phyloP scores from a whole-genome alignment of 805 yeast genomes.

The Cyberlindnera euphorbiae region DNA sequence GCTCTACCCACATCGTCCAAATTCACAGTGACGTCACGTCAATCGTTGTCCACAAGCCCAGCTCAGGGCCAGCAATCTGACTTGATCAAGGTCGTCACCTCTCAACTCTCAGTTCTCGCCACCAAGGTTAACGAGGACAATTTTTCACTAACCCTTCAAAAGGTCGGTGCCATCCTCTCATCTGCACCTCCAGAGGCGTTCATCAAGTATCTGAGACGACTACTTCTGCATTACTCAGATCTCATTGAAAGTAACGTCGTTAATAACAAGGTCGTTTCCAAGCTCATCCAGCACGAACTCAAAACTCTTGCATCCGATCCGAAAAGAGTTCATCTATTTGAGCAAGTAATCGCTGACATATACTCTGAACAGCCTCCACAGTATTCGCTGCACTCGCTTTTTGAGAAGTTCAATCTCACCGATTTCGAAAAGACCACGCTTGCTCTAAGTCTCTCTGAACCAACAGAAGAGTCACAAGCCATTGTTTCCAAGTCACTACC shows the following conservation, averaged over 20 bases:
- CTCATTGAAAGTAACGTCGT: conserved; percentile 21
- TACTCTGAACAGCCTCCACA: conserved; percentile 27
- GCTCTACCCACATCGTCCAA: conserved; percentile 1
- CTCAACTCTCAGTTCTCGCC: conserved; percentile 51
- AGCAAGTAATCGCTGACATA: conserved; percentile 12
- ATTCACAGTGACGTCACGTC: conserved; percentile 13
- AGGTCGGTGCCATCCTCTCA: conserved; percentile 44
- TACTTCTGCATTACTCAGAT: conserved; percentile 29
- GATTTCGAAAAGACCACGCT: conserved; percentile 19
- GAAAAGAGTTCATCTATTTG: conserved; percentile 6
- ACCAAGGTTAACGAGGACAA: conserved; percentile 39
- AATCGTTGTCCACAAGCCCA: conserved; percentile 12
- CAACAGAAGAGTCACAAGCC: conserved; percentile 10
- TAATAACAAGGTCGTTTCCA: conserved; percentile 14
- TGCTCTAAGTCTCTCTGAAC: background rate
- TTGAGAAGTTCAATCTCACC: conserved; percentile 22
- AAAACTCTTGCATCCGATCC: conserved; percentile 16
- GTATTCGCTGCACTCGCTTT: conserved; percentile 30
- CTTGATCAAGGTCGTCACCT: conserved; percentile 34
- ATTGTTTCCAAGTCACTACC: conserved; percentile 12
- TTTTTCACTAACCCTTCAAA: conserved; percentile 34
- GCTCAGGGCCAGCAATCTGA: conserved; percentile 17
- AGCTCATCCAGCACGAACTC: conserved; percentile 24
- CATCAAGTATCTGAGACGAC: conserved; percentile 28
- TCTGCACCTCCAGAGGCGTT: conserved; percentile 31